phyloP scores from a whole-genome alignment of 352 stramenopile species.

The Pythium plurisporium region DNA sequence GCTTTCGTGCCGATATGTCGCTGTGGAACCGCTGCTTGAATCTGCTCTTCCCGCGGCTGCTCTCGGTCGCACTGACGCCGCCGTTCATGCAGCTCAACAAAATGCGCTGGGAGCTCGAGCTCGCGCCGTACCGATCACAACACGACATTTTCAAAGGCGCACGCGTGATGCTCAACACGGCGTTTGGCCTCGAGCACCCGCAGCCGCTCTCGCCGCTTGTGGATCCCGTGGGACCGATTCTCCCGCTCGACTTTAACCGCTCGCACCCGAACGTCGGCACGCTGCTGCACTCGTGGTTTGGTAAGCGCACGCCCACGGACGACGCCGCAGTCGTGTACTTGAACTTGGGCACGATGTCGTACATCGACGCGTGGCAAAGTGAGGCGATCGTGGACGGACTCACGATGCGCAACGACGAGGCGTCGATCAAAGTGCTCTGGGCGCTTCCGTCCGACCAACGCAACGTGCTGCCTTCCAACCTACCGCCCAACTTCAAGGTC shows the following conservation, averaged over 20 bases:
- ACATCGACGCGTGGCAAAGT: slow-evolving; percentile 79
- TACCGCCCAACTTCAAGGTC: slow-evolving; percentile 59
- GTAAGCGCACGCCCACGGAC: slow-evolving; percentile 19
- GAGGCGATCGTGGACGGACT: slow-evolving; percentile 69
- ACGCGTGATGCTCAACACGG: slow-evolving; percentile 86
- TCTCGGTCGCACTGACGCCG: slow-evolving; percentile 83
- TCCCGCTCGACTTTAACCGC: slow-evolving; percentile 38
- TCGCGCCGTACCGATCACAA: slow-evolving; percentile 74
- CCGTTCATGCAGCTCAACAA: slow-evolving; percentile 89
- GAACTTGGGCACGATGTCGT: slow-evolving; percentile 73
- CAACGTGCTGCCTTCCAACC: slow-evolving; percentile 41
- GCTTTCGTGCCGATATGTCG: slow-evolving; percentile 78
- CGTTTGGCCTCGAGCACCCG: slow-evolving; percentile 79
- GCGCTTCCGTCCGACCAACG: slow-evolving; percentile 73
- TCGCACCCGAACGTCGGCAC: slow-evolving; percentile 28
- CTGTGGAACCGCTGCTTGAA: slow-evolving; percentile 89
- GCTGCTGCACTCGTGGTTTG: slow-evolving; percentile 41
- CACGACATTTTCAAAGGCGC: slow-evolving; percentile 86
- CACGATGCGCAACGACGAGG: slow-evolving; percentile 35
- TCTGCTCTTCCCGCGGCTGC: slow-evolving; percentile 79
- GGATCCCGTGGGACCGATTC: slow-evolving; percentile 68
- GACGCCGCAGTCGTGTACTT: slow-evolving; percentile 53
- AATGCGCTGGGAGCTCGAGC: slow-evolving; percentile 67
- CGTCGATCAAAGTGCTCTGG: slow-evolving; percentile 64
- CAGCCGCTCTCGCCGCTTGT: slow-evolving; percentile 75